These are phyloP conservation scores for Mortierella antarctica DNA, from an alignment of 192 early-diverging fungal species.

Conservation along the genomic window DNA sequence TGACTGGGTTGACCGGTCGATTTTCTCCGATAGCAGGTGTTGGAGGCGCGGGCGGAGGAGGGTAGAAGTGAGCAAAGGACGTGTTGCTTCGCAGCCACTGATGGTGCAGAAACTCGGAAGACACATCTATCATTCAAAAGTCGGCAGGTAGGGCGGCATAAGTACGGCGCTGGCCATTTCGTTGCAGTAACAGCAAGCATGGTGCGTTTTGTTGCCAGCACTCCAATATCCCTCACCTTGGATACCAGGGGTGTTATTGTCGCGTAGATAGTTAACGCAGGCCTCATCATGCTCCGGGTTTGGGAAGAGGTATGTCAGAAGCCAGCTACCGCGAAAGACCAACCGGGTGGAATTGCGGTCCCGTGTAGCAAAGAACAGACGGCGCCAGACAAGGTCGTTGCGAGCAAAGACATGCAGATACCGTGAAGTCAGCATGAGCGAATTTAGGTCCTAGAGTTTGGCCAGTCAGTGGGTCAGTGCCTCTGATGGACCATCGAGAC, in stretches of 20 bases:
- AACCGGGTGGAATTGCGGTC: constrained; percentile 16
- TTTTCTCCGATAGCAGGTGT: neutral
- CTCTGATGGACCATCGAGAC: neutral
- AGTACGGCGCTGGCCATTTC: neutral
- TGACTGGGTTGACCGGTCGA: constrained; percentile 1
- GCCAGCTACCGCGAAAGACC: constrained; percentile 47
- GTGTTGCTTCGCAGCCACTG: constrained; percentile 52
- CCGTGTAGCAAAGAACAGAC: constrained; percentile 30
- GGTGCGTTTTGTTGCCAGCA: neutral
- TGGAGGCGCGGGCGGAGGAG: constrained; percentile 31
- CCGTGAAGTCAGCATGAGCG: constrained; percentile 15
- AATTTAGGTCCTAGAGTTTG: constrained; percentile 21
- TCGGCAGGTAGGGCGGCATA: neutral
- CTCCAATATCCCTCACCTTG: constrained; percentile 13
- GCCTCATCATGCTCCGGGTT: constrained; percentile 22
- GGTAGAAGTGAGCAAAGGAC: constrained; percentile 54
- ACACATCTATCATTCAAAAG: constrained; percentile 18
- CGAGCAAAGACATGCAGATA: constrained; percentile 50
- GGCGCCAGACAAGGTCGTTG: constrained; percentile 50
- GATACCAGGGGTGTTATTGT: constrained; percentile 16
- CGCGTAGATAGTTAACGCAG: constrained; percentile 23
- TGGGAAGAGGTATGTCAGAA: constrained; percentile 54
- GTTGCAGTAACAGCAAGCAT: neutral
- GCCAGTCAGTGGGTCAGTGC: neutral
- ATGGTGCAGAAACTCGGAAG: constrained; percentile 33